A percentile compares a stretch with the other conserved stretches of the same genome.
phyloP scores from a whole-genome alignment of 2,329 filamentous ascomycete genomes.

The Sclerotinia subarctica region DNA sequence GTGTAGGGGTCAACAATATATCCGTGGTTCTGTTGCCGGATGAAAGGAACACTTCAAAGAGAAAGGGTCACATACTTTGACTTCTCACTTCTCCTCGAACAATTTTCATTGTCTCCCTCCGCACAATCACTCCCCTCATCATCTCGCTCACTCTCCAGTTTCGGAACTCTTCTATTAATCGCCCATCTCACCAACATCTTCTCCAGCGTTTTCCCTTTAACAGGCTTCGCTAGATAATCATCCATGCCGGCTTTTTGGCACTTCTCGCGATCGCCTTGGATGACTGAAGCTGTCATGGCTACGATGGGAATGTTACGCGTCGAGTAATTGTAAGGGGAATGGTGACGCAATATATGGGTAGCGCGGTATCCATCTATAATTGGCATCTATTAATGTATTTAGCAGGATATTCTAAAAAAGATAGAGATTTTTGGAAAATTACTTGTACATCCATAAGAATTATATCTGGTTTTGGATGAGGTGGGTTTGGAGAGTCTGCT shows the following conservation, averaged over 20 bases:
- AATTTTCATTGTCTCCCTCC: conserved; percentile 26
- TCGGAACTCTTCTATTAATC: conserved; percentile 43
- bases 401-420: no score
- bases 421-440: not conserved
- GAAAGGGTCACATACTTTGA: not conserved
- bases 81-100: conserved; percentile 3
- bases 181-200: conserved; percentile 70
- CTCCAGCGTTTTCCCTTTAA: conserved; percentile 65
- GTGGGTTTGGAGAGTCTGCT: conserved; percentile 42
- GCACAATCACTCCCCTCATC: conserved; percentile 31
- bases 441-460: conserved; percentile 73
- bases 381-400: conserved; percentile 48
- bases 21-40: not conserved
- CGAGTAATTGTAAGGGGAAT: conserved; percentile 59
- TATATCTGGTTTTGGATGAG: conserved; percentile 55
- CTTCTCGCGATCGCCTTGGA: conserved; percentile 73
- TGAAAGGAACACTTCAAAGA: not conserved
- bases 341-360: conserved; percentile 68
- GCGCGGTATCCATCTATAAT: conserved; percentile 76
- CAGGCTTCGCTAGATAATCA: conserved; percentile 71
- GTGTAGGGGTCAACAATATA: not conserved
- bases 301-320: conserved; percentile 67
- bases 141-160: conserved; percentile 17
- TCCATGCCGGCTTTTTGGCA: conserved; percentile 74
- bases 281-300: conserved; percentile 78